A percentile compares a stretch with the other conserved stretches of the same genome.
Evolutionary conservation across 352 stramenopile genomes (phyloP).

Genomic region (Bremia lactucae): DNA sequence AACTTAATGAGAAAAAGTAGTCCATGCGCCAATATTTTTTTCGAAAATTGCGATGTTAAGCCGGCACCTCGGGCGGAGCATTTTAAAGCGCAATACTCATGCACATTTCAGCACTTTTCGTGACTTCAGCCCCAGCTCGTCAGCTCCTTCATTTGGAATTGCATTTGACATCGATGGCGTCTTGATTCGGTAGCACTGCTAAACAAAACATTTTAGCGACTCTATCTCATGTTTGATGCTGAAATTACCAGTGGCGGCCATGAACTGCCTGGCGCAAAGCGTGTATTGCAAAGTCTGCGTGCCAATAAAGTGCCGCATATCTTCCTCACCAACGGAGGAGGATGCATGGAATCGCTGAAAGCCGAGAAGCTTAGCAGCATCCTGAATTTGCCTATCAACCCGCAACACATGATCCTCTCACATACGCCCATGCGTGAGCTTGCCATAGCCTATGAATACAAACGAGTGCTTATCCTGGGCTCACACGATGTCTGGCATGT

Average conservation of each 20-base stretch:
- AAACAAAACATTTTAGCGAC: not conserved
- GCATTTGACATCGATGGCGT: conserved; percentile 90
- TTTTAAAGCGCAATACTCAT: too few species aligned
- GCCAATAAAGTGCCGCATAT: conserved; percentile 69
- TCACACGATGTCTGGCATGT: conserved; percentile 75
- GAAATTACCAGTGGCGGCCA: conserved; percentile 38
- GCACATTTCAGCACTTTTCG: too few species aligned
- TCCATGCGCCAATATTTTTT: too few species aligned
- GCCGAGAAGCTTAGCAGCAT: conserved; percentile 57
- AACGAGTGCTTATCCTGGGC: conserved; percentile 80
- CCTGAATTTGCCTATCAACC: conserved; percentile 53
- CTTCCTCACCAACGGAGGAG: conserved; percentile 86
- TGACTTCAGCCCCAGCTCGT: too few species aligned
- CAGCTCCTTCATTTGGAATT: conserved; percentile 56
- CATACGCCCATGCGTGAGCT: conserved; percentile 86
- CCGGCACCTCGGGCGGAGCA: too few species aligned
- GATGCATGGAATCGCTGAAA: conserved; percentile 80
- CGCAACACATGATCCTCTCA: conserved; percentile 73
- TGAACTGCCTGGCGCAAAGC: conserved; percentile 55
- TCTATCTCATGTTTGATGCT: not conserved
- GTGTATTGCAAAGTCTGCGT: conserved; percentile 56
- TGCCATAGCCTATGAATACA: conserved; percentile 49
- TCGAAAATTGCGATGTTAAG: too few species aligned
- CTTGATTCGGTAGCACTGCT: conserved; percentile 53
- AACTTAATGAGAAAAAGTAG: too few species aligned